Percentiles rank a stretch among this genome's conserved stretches.
These are phyloP conservation scores for Epichloe baconii DNA, from an alignment of 2,329 filamentous ascomycete species.

Conservation along the genomic window DNA sequence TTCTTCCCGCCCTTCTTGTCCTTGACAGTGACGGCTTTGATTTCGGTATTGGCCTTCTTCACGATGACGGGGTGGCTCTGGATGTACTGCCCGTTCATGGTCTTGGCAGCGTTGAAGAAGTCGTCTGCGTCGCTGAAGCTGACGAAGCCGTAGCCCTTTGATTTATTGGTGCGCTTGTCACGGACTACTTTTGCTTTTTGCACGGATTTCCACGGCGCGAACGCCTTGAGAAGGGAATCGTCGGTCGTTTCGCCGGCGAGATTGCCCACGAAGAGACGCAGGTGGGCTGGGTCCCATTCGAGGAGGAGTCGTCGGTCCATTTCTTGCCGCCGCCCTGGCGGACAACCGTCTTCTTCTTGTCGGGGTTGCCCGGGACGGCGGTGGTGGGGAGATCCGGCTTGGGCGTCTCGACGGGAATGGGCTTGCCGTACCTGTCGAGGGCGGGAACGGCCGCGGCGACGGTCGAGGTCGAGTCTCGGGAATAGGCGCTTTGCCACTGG, in stretches of 20 bases:
- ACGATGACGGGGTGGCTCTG: conserved; percentile 88
- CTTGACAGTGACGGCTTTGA: conserved; percentile 61
- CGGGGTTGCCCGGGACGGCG: conserved; percentile 33
- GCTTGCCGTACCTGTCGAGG: conserved; percentile 20
- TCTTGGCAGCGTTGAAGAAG: conserved; percentile 89
- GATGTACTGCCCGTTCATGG: conserved; percentile 99
- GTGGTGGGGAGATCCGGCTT: conserved; percentile 25
- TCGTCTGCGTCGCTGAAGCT: conserved; percentile 92
- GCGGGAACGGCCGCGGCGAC: conserved; percentile 15
- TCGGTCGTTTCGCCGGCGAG: conserved; percentile 95
- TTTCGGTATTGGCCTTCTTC: conserved; percentile 81
- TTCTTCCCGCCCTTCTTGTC: conserved; percentile 35
- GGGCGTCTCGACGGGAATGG: conserved; percentile 14
- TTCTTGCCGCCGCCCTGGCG: conserved; percentile 81
- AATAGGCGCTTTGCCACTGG: conserved; percentile 88
- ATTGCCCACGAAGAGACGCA: conserved; percentile 92
- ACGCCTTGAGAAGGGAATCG: conserved; percentile 88
- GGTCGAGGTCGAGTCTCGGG: conserved; percentile 18
- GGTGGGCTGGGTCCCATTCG: conserved; percentile 92
- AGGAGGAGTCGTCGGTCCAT: conserved; percentile 84
- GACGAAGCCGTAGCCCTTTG: conserved; percentile 92
- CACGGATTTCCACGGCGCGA: conserved; percentile 73
- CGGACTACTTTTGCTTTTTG: conserved; percentile 88
- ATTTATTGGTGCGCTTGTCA: conserved; percentile 93
- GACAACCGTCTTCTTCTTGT: conserved; percentile 74